Evolutionary conservation across 148 eudicot species (phyloP).

Genomic region (Persicaria tinctoria): DNA sequence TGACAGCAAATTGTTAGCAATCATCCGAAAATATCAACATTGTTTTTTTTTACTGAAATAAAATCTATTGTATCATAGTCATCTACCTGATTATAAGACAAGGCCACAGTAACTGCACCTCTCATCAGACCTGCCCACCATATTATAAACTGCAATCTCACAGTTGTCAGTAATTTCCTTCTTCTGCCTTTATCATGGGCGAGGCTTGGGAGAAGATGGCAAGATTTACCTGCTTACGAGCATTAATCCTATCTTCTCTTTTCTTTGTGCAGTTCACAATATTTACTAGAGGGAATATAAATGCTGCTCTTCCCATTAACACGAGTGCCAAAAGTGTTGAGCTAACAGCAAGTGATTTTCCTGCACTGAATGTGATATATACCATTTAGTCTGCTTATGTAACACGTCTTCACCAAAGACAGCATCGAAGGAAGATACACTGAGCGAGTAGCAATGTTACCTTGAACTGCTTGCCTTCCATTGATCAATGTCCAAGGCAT

Average conservation of each 20-base stretch:
- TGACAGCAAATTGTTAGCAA: neutral
- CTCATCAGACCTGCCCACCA: constrained; percentile 99
- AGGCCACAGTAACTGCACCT: constrained; percentile 94
- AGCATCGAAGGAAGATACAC: neutral
- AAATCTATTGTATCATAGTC: neutral
- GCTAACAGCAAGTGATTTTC: constrained; percentile 63
- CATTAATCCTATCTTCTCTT: constrained; percentile 38
- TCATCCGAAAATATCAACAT: neutral
- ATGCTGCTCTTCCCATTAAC: constrained; percentile 83
- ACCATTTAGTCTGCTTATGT: constrained; percentile 9
- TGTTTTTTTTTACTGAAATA: neutral
- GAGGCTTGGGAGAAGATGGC: neutral
- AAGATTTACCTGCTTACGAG: constrained; percentile 49
- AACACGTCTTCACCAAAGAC: neutral
- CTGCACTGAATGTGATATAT: constrained; percentile 49
- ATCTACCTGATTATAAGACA: constrained; percentile 80
- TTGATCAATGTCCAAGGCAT: constrained; percentile 75
- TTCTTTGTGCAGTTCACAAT: constrained; percentile 32
- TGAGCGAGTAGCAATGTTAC: constrained; percentile 20
- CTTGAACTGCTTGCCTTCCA: constrained; percentile 66
- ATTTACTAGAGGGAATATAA: constrained; percentile 69
- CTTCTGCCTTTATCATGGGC: neutral
- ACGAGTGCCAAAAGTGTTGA: constrained; percentile 54
- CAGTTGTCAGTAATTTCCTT: neutral
- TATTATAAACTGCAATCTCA: constrained; percentile 33